phyloP scores from a whole-genome alignment of 768 basidiomycete species.

The Mycena galericulata region DNA sequence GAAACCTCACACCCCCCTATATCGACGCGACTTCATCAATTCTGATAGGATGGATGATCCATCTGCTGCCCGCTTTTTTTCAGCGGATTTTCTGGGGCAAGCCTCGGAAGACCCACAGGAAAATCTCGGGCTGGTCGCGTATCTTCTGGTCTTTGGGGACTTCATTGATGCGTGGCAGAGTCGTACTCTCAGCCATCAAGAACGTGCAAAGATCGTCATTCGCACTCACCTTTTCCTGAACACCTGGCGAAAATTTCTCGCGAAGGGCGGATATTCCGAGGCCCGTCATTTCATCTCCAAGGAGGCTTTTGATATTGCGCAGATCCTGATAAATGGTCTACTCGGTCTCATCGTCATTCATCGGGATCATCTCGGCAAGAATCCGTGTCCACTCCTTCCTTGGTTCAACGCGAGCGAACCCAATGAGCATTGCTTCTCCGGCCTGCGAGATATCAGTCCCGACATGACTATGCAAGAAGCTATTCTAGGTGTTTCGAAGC shows the following conservation, averaged over 20 bases:
- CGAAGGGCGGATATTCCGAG: conserved; percentile 18
- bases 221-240: conserved; percentile 26
- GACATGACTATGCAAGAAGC: conserved; percentile 13
- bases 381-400: conserved; percentile 1
- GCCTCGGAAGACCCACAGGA: not conserved
- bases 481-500: not conserved
- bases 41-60: conserved; percentile 12
- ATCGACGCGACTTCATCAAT: conserved; percentile 6
- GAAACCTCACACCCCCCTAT: conserved; percentile 1
- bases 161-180: conserved; percentile 23
- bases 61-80: conserved; percentile 13
- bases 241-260: conserved; percentile 25
- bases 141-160: conserved; percentile 23
- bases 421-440: conserved; percentile 18
- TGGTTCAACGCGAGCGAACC: conserved; percentile 16
- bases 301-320: conserved; percentile 39
- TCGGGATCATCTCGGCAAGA: conserved; percentile 29
- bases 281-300: conserved; percentile 39
- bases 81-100: conserved; percentile 8
- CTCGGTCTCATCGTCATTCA: conserved; percentile 40
- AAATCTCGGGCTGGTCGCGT: conserved; percentile 12
- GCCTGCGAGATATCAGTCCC: not conserved
- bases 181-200: conserved; percentile 4
- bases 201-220: conserved; percentile 22
- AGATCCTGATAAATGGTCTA: conserved; percentile 37